phyloP scores from a whole-genome alignment of 2,329 filamentous ascomycete genomes.

The Penicillium sp. region DNA sequence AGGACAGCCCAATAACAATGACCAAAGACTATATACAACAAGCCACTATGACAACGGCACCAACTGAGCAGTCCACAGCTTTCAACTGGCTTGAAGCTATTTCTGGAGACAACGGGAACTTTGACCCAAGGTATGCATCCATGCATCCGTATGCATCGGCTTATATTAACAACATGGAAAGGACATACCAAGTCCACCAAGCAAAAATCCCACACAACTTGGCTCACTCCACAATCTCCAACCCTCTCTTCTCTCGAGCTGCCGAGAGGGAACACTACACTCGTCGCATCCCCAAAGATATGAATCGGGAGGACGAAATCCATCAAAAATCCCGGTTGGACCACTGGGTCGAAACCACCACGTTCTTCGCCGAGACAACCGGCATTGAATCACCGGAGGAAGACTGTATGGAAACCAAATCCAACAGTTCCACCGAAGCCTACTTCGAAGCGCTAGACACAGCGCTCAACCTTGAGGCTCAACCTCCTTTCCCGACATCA shows the following conservation, averaged over 20 bases:
- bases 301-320: not conserved
- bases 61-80: not conserved
- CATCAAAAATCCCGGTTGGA: not conserved
- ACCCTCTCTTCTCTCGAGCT: not conserved
- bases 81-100: slow-evolving; percentile 1
- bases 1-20: not conserved
- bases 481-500: slow-evolving; percentile 6
- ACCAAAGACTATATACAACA: not conserved
- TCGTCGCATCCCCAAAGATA: not conserved
- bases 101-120: not conserved
- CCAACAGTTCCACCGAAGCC: not conserved
- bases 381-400: not conserved
- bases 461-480: slow-evolving; percentile 8
- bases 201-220: not conserved
- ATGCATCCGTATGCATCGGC: not conserved
- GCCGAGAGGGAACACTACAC: not conserved
- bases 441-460: not conserved
- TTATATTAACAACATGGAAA: not conserved
- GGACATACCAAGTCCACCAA: slow-evolving; percentile 4
- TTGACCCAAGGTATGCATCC: not conserved
- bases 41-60: not conserved
- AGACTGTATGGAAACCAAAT: not conserved
- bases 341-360: not conserved
- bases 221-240: not conserved
- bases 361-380: not conserved